Base-by-base conservation (phyloP, 306 rosid species). In the Sechiopsis laciniata region DNA sequence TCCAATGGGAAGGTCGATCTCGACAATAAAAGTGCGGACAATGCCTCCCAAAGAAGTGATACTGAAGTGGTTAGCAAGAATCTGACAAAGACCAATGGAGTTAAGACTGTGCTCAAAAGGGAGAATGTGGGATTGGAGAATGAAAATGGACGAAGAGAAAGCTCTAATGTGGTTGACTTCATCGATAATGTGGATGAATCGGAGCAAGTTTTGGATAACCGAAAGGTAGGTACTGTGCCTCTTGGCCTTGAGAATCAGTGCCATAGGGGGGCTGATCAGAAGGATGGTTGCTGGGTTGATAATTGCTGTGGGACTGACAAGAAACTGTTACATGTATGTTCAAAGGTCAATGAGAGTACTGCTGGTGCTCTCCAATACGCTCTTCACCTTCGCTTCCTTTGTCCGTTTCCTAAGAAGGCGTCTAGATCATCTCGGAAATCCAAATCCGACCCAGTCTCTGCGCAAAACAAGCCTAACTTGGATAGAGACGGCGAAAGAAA, bases 351-450 rank as follows among this genome's bases (percentile, higher is more conserved):
- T 40, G 91, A 86, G 76, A 87, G 72, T 57, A 74, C 78, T 56
- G 83, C 85, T 4, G 86, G 96, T 19, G 95, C 91, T 12, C 88
- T 95, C 37, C 99, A 95, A 13, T 95, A 95, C 73, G 97, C 97
- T 17, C 95, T 95, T 75, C 99, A 95, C 82, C 97, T 95, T 37
- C 96, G 97, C 2, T 95, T 95, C 80, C 64, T 84, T 17, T 95
- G 99, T 72, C 97, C 97, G 48, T 81, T 42, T 24, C 89, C 86
- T 0, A 95, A 91, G 79, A 88, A 74, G 62, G n/a, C 81, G 67
- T 81, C 73, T 17, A 81, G 77, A 78, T 58, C 94, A 7, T 74
- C 81, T 78, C 89, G 83, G 68, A 87, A 83, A 79, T 76, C 89
- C 81, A 84, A 78, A 71, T 59, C 85, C 61, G 83, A 79, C 40